phyloP scores from a whole-genome alignment of 441 rosid genomes.

The Gossypium aridum region DNA sequence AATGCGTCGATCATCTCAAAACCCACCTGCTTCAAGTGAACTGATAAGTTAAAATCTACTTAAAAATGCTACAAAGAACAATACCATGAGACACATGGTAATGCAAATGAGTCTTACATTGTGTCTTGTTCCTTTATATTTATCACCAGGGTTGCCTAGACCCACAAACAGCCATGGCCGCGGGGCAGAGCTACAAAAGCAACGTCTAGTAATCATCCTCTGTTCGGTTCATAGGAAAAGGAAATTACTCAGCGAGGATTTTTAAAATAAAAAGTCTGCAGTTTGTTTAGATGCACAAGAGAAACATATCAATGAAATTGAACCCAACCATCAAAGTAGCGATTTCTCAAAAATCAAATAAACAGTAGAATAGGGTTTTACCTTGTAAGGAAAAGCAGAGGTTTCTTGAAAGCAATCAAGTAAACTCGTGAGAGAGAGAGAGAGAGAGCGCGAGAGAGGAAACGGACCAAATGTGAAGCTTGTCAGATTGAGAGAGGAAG shows the following conservation, averaged over 20 bases:
- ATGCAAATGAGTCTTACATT: conserved; percentile 37
- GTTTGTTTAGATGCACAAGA: not conserved
- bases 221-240: not conserved
- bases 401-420: not conserved
- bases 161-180: conserved; percentile 83
- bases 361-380: not conserved
- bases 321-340: not conserved
- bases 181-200: conserved; percentile 40
- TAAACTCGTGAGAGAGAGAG: not conserved
- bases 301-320: not conserved
- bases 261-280: not conserved
- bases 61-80: not conserved
- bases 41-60: conserved; percentile 5
- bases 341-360: not conserved
- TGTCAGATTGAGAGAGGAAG: not conserved
- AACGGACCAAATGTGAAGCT: not conserved
- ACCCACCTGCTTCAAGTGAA: conserved; percentile 51
- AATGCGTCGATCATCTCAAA: conserved; percentile 73
- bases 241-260: not conserved
- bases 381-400: not conserved
- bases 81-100: not conserved
- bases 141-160: conserved; percentile 90
- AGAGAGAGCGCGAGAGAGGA: not conserved
- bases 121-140: conserved; percentile 75
- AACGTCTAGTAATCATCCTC: conserved; percentile 26